Conservation (phyloP, 2,329 filamentous ascomycete species). For the Penicillium aurantiogriseum region DNA sequence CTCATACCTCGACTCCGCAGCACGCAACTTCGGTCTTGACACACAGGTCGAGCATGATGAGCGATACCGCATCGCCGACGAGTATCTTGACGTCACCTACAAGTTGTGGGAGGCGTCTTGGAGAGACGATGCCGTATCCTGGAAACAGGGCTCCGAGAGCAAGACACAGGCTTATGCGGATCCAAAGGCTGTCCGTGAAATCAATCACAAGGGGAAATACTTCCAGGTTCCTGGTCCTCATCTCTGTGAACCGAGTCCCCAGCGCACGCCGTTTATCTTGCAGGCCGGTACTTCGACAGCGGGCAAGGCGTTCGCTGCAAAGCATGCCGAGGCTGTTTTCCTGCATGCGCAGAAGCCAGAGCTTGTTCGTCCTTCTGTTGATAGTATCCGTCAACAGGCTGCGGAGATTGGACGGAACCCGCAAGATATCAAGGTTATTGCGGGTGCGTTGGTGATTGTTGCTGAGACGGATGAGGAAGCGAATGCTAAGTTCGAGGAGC, state of each 20-base stretch:
- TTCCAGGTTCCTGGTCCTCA: conserved; percentile 47
- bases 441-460: conserved; percentile 46
- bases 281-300: conserved; percentile 50
- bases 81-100: conserved; percentile 48
- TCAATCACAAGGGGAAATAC: conserved; percentile 43
- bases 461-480: conserved; percentile 48
- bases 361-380: conserved; percentile 43
- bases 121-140: conserved; percentile 42
- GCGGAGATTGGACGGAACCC: conserved; percentile 41
- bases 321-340: conserved; percentile 49
- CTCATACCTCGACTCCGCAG: conserved; percentile 49
- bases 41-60: conserved; percentile 51
- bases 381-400: conserved; percentile 43
- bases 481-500: conserved; percentile 43
- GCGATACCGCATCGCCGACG: conserved; percentile 50
- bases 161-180: conserved; percentile 31
- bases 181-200: conserved; percentile 36
- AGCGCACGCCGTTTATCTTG: conserved; percentile 50
- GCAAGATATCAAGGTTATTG: conserved; percentile 44
- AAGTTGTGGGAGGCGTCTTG: conserved; percentile 56
- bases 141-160: conserved; percentile 18
- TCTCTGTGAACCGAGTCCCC: conserved; percentile 46
- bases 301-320: conserved; percentile 48
- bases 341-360: conserved; percentile 46
- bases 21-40: conserved; percentile 48